Evolutionary conservation across 2,329 filamentous ascomycete species (phyloP).

Genomic region (Chalara sp.): DNA sequence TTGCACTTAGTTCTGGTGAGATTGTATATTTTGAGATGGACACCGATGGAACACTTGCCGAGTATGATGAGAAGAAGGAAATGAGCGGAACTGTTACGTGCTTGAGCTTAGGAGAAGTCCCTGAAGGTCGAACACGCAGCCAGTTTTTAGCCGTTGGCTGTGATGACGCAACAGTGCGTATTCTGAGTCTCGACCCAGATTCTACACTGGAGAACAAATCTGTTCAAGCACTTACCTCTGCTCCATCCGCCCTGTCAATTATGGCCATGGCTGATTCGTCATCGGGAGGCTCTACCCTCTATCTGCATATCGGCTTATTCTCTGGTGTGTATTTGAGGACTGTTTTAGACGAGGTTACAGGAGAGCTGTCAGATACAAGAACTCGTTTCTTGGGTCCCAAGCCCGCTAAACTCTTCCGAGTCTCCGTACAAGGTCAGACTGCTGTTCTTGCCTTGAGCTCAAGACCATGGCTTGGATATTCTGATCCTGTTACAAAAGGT

Average conservation of each 20-base stretch:
- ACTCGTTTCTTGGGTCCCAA: slow-evolving; percentile 92
- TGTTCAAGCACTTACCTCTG: slow-evolving; percentile 85
- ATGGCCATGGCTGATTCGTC: slow-evolving; percentile 95
- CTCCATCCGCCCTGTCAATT: slow-evolving; percentile 81
- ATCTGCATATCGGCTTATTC: slow-evolving; percentile 91
- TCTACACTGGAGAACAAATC: slow-evolving; percentile 89
- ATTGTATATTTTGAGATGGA: slow-evolving; percentile 99
- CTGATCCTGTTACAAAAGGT: slow-evolving; percentile 76
- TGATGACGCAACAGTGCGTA: slow-evolving; percentile 91
- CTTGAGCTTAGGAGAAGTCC: slow-evolving; percentile 87
- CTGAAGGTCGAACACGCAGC: slow-evolving; percentile 80
- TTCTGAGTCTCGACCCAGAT: slow-evolving; percentile 84
- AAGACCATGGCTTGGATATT: slow-evolving; percentile 92
- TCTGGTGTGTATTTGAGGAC: slow-evolving; percentile 95
- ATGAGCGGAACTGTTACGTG: slow-evolving; percentile 95
- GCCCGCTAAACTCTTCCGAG: slow-evolving; percentile 81
- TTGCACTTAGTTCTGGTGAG: slow-evolving; percentile 91
- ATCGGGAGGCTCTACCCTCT: slow-evolving; percentile 79
- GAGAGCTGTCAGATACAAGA: slow-evolving; percentile 88
- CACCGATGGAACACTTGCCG: slow-evolving; percentile 78
- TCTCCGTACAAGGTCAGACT: slow-evolving; percentile 78
- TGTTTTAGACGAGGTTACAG: slow-evolving; percentile 89
- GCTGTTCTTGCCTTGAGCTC: slow-evolving; percentile 88
- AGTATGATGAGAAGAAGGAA: slow-evolving; percentile 91
- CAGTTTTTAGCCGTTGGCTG: slow-evolving; percentile 94